These are phyloP conservation scores for Chenopodium berlandieri DNA, from an alignment of 148 eudicot genomes.

Conservation along the genomic window DNA sequence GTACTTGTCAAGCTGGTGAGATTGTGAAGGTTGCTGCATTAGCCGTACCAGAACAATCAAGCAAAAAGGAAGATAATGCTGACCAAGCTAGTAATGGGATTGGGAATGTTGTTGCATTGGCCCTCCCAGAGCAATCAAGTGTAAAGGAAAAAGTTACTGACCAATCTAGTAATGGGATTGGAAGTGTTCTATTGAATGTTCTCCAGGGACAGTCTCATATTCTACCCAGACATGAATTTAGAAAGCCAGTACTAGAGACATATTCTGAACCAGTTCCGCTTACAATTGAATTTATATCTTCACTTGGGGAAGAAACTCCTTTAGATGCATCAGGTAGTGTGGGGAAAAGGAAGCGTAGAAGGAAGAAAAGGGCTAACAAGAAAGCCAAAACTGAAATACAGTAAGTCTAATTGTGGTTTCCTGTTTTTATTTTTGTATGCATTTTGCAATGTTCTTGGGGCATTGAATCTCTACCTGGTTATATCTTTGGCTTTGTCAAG, in stretches of 20 bases:
- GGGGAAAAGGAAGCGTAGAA: conserved; percentile 31
- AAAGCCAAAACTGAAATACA: conserved; percentile 23
- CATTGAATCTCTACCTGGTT: neutral
- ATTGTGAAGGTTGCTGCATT: neutral
- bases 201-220: conserved; percentile 6
- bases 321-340: conserved; percentile 24
- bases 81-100: neutral
- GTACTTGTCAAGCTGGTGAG: neutral
- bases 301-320: conserved; percentile 26
- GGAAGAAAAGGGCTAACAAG: conserved; percentile 39
- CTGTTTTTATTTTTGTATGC: neutral
- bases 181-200: conserved; percentile 13
- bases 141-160: neutral
- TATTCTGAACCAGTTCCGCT: conserved; percentile 14
- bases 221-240: conserved; percentile 22
- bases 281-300: conserved; percentile 35
- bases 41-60: neutral
- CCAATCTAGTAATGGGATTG: conserved; percentile 1
- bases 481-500: neutral
- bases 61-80: too few relatives aligned
- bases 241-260: conserved; percentile 22
- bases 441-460: neutral
- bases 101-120: neutral
- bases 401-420: conserved; percentile 24
- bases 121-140: neutral